These are phyloP conservation scores for Arxiozyma heterogenica DNA, from an alignment of 1,139 yeast species.

Conservation along the genomic window DNA sequence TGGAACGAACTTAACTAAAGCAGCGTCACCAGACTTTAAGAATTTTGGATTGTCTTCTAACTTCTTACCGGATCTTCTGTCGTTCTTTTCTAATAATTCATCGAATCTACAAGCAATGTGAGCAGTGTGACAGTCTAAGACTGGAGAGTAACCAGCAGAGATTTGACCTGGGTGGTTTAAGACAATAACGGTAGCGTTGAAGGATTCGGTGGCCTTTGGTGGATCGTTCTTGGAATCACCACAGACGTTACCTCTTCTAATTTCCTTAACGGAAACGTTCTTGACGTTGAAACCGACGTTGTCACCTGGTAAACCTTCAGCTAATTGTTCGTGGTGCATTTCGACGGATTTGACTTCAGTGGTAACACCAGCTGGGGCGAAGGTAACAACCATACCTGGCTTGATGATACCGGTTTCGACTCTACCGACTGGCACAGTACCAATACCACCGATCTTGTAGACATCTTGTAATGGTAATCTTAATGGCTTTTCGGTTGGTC, in stretches of 20 bases:
- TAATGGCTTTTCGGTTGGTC: slow-evolving; percentile 86
- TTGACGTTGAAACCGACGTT: slow-evolving; percentile 91
- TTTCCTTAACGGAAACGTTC: slow-evolving; percentile 90
- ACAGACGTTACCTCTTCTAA: slow-evolving; percentile 91
- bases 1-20: slow-evolving; percentile 84
- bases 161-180: slow-evolving; percentile 93
- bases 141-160: slow-evolving; percentile 90
- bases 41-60: slow-evolving; percentile 76
- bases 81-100: slow-evolving; percentile 76
- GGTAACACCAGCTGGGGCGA: slow-evolving; percentile 89
- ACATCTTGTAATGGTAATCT: slow-evolving; percentile 89
- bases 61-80: slow-evolving; percentile 89
- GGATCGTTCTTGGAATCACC: slow-evolving; percentile 96
- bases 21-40: slow-evolving; percentile 91
- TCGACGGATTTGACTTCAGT: slow-evolving; percentile 90
- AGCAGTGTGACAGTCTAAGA: slow-evolving; percentile 79
- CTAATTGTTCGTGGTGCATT: slow-evolving; percentile 87
- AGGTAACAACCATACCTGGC: slow-evolving; percentile 86
- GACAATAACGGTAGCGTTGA: slow-evolving; percentile 84
- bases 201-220: slow-evolving; percentile 72
- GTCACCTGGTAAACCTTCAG: slow-evolving; percentile 88
- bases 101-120: slow-evolving; percentile 91
- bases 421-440: slow-evolving; percentile 92
- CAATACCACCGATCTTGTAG: slow-evolving; percentile 85
- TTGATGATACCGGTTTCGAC: slow-evolving; percentile 87